Conservation (phyloP, 148 eudicot genomes). For the Fagopyrum homotropicum region DNA sequence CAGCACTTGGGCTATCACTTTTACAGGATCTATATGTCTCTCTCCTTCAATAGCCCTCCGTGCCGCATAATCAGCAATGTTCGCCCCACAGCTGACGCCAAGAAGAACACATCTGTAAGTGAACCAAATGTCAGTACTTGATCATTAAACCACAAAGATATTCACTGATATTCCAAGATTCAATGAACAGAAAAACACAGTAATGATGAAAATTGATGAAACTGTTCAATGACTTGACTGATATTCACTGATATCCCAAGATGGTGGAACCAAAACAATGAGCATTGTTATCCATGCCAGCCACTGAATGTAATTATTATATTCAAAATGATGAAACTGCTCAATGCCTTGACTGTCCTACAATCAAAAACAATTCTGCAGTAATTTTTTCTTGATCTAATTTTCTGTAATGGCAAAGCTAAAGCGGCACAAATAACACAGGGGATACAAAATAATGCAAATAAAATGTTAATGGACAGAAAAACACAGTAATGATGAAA, state of each 20-base stretch:
- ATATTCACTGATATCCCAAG: neutral
- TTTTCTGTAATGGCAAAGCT: neutral
- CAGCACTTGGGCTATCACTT: constrained; percentile 84
- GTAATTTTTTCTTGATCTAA: neutral
- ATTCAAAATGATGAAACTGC: neutral
- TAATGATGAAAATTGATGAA: neutral
- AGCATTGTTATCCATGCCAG: too few species aligned
- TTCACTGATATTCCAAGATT: neutral
- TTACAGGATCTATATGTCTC: constrained; percentile 72
- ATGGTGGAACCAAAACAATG: too few species aligned
- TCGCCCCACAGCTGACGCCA: constrained; percentile 91
- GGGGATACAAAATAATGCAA: neutral
- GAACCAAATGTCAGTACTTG: neutral
- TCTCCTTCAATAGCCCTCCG: constrained; percentile 72
- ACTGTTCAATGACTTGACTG: neutral
- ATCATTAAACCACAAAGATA: neutral
- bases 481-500: neutral
- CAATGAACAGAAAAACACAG: neutral
- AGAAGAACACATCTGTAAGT: constrained; percentile 79
- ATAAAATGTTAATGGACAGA: neutral
- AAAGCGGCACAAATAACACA: neutral
- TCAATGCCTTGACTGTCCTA: neutral
- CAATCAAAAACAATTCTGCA: neutral
- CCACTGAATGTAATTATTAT: too few species aligned
- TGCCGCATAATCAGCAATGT: constrained; percentile 84